Percentiles rank a stretch among this genome's conserved stretches.
phyloP scores from a whole-genome alignment of 1,284 basidiomycete species.

The Entoloma clypeatum region DNA sequence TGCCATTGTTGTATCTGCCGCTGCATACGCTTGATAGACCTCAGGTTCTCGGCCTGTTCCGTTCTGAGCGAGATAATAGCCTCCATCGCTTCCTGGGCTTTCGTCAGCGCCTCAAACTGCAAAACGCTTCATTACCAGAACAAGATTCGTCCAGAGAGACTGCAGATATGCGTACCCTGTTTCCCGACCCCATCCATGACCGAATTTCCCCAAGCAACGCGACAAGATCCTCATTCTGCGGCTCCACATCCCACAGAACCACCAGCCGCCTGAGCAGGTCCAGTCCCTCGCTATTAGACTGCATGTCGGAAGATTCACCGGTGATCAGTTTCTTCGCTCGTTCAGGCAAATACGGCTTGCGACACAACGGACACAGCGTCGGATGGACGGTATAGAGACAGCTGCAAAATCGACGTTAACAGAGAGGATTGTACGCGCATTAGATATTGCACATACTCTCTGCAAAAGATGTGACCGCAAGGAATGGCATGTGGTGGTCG shows the following conservation, averaged over 20 bases:
- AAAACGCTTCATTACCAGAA: no score
- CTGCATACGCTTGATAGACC: conserved; percentile 10
- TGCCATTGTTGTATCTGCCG: conserved; percentile 7
- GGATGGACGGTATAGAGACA: conserved; percentile 49
- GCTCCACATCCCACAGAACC: conserved; percentile 40
- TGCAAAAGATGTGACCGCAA: conserved; percentile 70
- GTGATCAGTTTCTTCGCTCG: conserved; percentile 55
- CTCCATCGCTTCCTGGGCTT: conserved; percentile 6
- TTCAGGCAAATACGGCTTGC: conserved; percentile 49
- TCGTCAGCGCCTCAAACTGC: conserved; percentile 8
- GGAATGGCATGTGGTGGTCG: conserved; percentile 59
- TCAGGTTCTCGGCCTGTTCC: conserved; percentile 6
- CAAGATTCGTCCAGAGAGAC: no score
- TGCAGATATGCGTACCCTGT: conserved; percentile 10
- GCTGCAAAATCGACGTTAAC: conserved; percentile 26
- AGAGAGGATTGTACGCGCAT: not conserved
- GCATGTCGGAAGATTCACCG: conserved; percentile 44
- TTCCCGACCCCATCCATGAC: conserved; percentile 32
- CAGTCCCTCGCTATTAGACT: conserved; percentile 29
- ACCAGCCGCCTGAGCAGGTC: conserved; percentile 45
- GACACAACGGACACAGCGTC: conserved; percentile 59
- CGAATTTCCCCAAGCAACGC: conserved; percentile 44
- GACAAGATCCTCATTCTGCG: conserved; percentile 36
- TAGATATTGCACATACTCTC: conserved; percentile 40
- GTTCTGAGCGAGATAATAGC: conserved; percentile 9